These are phyloP conservation scores for Aureobasidium sp. DNA, from an alignment of 2,329 filamentous ascomycete species.

Conservation along the genomic window DNA sequence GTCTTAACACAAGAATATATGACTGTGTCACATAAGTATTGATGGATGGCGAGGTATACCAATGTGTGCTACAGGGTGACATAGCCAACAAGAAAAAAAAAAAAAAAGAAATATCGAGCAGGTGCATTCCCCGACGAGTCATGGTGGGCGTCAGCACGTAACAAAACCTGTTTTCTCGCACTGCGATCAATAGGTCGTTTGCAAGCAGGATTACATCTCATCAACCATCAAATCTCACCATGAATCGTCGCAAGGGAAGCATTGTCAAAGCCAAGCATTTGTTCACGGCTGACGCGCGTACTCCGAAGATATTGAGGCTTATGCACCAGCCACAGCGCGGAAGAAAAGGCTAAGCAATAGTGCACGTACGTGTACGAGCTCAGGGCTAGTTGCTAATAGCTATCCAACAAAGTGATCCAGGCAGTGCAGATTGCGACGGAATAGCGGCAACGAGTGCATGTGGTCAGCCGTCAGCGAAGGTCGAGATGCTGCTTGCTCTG, in stretches of 20 bases:
- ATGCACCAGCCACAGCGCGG: not conserved
- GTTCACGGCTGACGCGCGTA: not conserved
- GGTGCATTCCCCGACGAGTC: not conserved
- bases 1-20: too few relatives aligned
- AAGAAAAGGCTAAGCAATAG: not conserved
- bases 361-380: not conserved
- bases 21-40: not conserved
- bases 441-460: not conserved
- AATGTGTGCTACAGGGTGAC: not conserved
- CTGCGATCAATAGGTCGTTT: not conserved
- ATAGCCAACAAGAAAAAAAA: not conserved
- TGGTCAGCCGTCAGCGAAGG: not conserved
- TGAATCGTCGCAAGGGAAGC: not conserved
- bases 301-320: not conserved
- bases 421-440: not conserved
- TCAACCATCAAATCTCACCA: not conserved
- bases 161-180: not conserved
- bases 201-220: not conserved
- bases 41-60: not conserved
- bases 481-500: not conserved
- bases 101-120: not conserved
- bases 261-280: not conserved
- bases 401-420: not conserved
- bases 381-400: not conserved
- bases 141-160: too few relatives aligned